These are phyloP conservation scores for Myxozyma geophila DNA, from an alignment of 805 yeast genomes.

Conservation along the genomic window DNA sequence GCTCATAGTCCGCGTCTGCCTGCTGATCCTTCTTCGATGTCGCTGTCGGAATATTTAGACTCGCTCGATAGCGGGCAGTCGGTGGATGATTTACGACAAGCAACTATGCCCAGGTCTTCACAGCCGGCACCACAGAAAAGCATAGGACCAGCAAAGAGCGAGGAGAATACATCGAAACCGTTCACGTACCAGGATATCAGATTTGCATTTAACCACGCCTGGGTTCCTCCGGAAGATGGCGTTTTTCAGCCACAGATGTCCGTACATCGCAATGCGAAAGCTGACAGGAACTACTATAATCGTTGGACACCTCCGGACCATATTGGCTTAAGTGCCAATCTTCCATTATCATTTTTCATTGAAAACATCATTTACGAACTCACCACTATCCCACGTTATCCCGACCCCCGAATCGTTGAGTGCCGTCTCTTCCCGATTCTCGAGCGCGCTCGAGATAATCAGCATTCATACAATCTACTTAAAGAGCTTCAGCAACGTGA, in stretches of 20 bases:
- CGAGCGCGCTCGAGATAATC: constrained; percentile 24
- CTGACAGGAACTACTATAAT: background rate
- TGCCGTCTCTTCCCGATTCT: constrained; percentile 22
- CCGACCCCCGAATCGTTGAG: background rate
- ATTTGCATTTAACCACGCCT: constrained; percentile 3
- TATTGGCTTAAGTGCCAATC: constrained; percentile 6
- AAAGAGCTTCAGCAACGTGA: constrained; percentile 8
- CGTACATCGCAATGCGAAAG: background rate
- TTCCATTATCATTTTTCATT: constrained; percentile 19
- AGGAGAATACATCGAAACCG: background rate
- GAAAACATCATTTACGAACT: constrained; percentile 13
- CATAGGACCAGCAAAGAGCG: background rate
- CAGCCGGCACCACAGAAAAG: background rate
- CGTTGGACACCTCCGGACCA: background rate
- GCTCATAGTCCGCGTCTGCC: background rate
- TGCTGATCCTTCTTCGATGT: too few species aligned
- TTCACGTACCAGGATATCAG: background rate
- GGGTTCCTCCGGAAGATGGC: constrained; percentile 12
- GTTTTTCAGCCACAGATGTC: constrained; percentile 9
- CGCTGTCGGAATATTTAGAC: constrained; percentile 8
- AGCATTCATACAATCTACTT: constrained; percentile 17
- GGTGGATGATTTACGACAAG: background rate
- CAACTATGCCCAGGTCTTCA: background rate
- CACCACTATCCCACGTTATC: constrained; percentile 1
- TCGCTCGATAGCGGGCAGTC: constrained; percentile 1